Evolutionary conservation across 805 yeast species (phyloP), one percentile per base, ranked within the genome.

Genomic region (Maudiozyma barnettii): DNA sequence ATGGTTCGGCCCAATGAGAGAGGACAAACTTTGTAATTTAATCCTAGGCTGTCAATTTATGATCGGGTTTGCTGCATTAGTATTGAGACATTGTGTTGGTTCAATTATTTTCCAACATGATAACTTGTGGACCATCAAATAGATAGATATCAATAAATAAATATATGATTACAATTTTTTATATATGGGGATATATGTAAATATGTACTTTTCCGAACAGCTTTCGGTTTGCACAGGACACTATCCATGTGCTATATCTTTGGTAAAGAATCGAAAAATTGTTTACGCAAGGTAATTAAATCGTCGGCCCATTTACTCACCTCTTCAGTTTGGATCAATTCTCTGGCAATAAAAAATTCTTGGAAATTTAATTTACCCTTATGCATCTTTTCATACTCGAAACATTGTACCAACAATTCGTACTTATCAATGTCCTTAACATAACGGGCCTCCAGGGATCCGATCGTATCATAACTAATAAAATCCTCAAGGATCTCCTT

Each of bases 341-440:
- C 54, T 49, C 81, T 69, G 3, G 93, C 82, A 21, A 68, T 56
- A 69, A 79, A 80, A 59, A 91, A 90, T 56, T 86, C 89, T 44
- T 73, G 70, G 50, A 91, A 72, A 55, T 78, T 80, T 51, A 76
- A 76, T 45, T 64, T 65, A 40, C 79, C 76, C 10, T 79, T 74
- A 55, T 72, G 76, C 53, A 71, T 70, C 55, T 79, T 81, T 68
- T 88, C 96, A 61, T 90, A 91, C 65, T 89, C 86, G 74, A 79
- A 79, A 37, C 90, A 82, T 68, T 86, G 87, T 54, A 84, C 75
- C 53, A 85, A 71, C 77, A 89, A 77, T 67, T 89, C 97, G 60
- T 78, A 84, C 71, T 91, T 91, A 66, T 91, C 98, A 51, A 93
- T 79, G 65, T 91, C 97, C 68, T 91, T 91, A 53, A 91, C 96